phyloP scores from a whole-genome alignment of 176 grass and related monocot species.

The Ensete glaucum region DNA sequence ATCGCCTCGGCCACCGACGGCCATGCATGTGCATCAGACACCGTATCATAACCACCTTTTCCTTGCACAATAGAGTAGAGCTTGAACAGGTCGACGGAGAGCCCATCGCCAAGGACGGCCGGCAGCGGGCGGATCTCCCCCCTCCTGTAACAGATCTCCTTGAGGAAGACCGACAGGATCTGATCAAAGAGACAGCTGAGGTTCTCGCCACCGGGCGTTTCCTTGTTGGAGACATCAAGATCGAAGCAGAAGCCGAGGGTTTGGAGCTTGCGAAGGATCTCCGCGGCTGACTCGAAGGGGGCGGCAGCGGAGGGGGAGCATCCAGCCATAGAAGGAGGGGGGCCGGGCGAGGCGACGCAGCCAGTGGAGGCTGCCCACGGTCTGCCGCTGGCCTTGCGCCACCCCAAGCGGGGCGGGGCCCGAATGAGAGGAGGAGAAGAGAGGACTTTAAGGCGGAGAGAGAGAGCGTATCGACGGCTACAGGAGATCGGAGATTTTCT shows the following conservation, averaged over 20 bases:
- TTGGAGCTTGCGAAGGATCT: constrained; percentile 29
- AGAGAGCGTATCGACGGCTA: too few relatives aligned
- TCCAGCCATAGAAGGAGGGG: background rate
- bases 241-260: constrained; percentile 14
- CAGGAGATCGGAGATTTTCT: too few relatives aligned
- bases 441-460: background rate
- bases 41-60: constrained; percentile 27
- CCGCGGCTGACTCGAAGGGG: background rate
- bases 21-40: constrained; percentile 17
- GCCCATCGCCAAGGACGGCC: constrained; percentile 8
- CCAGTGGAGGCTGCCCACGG: background rate
- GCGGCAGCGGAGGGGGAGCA: background rate
- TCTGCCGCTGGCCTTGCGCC: background rate
- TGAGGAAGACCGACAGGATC: constrained; percentile 23
- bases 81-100: constrained; percentile 28
- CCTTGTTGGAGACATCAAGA: constrained; percentile 14
- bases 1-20: constrained; percentile 16
- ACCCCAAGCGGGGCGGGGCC: background rate
- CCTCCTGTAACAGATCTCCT: background rate
- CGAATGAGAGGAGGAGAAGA: background rate
- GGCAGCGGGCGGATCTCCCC: constrained; percentile 10
- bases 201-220: background rate
- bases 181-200: constrained; percentile 13
- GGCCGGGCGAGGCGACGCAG: background rate
- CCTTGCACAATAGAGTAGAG: constrained; percentile 26